Base-by-base conservation (phyloP, 2,329 filamentous ascomycete species). In the Dothideomycetes sp. region DNA sequence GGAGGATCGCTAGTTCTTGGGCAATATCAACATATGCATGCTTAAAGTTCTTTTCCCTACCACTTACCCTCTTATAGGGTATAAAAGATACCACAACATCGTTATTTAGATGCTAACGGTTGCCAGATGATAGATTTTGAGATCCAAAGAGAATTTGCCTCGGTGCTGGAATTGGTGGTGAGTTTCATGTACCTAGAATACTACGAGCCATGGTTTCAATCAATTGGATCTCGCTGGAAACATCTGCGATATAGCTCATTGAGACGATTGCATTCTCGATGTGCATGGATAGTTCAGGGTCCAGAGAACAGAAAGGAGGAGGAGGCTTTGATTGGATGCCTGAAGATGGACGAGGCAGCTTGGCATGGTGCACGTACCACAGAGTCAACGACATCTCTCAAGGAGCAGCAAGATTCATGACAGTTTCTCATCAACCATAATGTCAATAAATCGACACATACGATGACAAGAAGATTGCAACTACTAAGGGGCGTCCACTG, bases 51-150 rank as follows among this genome's bases (percentile, higher is more conserved):
- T 17, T 33, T 13, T 31, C 30, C 16, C 20, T 16, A 13, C 31
- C 31, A 72, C 80, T 61, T 64, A 84, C 81, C 82, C 80, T 73
- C 82, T 73, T 51, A 87, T 68, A 56, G 82, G 82, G 65, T 82
- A 86, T 50, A 87, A 66, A 37, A 87, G 64, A 44, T 59, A 61
- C 59, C 59, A 62, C 19, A 61, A 49, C 59, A 62, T 62, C n/a
- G 35, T 23, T 27, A 20, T 40, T 20, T 22, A 40, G 29, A 29
- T 20, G 32, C 37, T 13, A 33, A 15, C 29, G 22, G 12, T 19
- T 25, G 32, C 7, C 16, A 27, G 37, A 40, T 25, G 19, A 40
- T 20, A 19, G 16, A 22, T 40, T 20, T 27, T 28, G 32, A 25
- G 10, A 18, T 25, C 22, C 12, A 15, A 20, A 20, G 20, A 16